Conservation (phyloP, 2,329 filamentous ascomycete species). For the Cladophialophora chaetospira region DNA sequence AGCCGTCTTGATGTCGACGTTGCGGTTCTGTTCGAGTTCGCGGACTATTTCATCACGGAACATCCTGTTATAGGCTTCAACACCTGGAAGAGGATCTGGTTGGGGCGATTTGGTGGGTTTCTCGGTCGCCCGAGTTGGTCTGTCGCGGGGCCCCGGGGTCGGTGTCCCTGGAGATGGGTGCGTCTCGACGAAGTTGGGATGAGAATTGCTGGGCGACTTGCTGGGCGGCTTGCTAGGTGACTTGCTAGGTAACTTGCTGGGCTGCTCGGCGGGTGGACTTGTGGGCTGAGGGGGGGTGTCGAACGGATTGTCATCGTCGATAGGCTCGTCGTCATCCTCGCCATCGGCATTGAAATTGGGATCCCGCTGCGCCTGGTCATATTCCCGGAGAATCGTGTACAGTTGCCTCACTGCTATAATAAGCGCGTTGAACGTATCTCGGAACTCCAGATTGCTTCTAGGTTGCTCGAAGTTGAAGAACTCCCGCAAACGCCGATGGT, state of each 20-base stretch:
- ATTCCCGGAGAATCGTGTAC: constrained; percentile 12
- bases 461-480: constrained; percentile 5
- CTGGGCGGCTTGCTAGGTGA: no score
- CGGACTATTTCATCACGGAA: constrained; percentile 21
- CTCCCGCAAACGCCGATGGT: neutral
- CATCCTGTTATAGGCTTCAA: constrained; percentile 20
- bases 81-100: constrained; percentile 4
- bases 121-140: no score
- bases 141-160: no score
- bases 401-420: constrained; percentile 17
- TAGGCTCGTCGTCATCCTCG: neutral
- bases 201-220: no score
- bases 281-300: no score
- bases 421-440: constrained; percentile 10
- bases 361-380: neutral
- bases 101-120: neutral
- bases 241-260: neutral
- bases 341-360: neutral
- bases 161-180: neutral
- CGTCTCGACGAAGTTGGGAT: no score
- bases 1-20: neutral
- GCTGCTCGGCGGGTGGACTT: neutral
- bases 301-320: neutral
- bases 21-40: constrained; percentile 14
- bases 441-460: constrained; percentile 11